A percentile compares a stretch with the other conserved stretches of the same genome.
phyloP scores from a whole-genome alignment of 139 green algal genomes.

The Tetradesmus lagerheimii region DNA sequence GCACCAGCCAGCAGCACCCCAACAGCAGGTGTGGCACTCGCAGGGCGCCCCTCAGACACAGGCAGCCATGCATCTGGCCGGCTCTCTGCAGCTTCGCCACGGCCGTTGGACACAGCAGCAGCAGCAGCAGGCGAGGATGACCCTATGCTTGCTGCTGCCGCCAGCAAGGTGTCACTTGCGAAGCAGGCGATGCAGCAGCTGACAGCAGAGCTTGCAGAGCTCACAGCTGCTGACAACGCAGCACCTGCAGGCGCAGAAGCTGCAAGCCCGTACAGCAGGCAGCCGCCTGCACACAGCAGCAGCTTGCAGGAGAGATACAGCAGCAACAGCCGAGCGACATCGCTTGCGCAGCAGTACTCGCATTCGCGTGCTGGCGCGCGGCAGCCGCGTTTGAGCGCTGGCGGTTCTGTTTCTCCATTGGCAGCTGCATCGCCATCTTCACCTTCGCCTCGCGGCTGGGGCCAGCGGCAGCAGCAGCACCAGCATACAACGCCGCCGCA shows the following conservation, averaged over 20 bases:
- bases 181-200: slow-evolving; percentile 49
- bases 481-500: neutral
- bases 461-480: neutral
- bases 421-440: neutral
- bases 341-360: neutral
- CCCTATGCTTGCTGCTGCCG: slow-evolving; percentile 16
- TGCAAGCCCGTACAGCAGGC: neutral
- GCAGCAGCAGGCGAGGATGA: slow-evolving; percentile 31
- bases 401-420: neutral
- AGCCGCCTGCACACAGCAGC: neutral
- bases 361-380: neutral
- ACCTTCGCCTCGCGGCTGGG: neutral
- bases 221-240: slow-evolving; percentile 20
- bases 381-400: neutral
- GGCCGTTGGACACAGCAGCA: neutral
- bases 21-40: neutral
- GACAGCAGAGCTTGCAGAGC: slow-evolving; percentile 44
- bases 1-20: neutral
- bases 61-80: neutral
- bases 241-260: neutral
- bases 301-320: neutral
- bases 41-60: slow-evolving; percentile 2
- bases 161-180: slow-evolving; percentile 42
- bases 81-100: neutral
- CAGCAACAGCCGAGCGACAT: neutral